Base-by-base conservation (phyloP, 805 yeast species). In the Kodamaea kakaduensis region DNA sequence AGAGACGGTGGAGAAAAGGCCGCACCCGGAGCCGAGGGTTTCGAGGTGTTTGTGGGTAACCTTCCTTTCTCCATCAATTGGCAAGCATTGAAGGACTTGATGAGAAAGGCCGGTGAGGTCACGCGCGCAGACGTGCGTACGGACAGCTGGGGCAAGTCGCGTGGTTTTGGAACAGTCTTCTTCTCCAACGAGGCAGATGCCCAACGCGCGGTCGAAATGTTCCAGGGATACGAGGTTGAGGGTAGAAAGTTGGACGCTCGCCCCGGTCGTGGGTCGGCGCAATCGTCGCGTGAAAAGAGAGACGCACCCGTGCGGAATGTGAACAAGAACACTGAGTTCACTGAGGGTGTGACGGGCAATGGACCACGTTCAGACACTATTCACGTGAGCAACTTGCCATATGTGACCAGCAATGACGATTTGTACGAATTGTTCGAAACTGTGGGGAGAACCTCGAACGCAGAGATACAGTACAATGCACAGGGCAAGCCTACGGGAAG, bases 1-100 rank as follows among this genome's bases (percentile, higher is more conserved):
- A 42, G 44, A 17, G 40, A 48, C 20, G 28, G 22, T 13, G 14
- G 30, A 9, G 29, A 26, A 16, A 26, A 30, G 34, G 14, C 14
- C 18, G 29, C 30, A 12, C 30, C 25, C 12, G 35, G 22, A 12
- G 27, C 25, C 9, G 37, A 34, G 15, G 73, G 73, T 25, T 51
- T 66, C 28, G 89, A 84, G 56, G 69, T 87, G 25, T 85, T 83
- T 58, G 77, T 85, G 27, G 85, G 85, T 20, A 86, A 89, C 56
- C 64, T 89, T 44, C 96, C 97, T 13, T 87, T 72, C 63, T 73
- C 83, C n/a, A 67, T 76, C 26, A 78, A 75, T 45, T 85, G 96
- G 95, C 87, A 82, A 56, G 84, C 82, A 31, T 69, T 89, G 48
- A 85, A 88, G 56, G 96, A 88, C 53, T 63, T 88, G 50, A 85